A percentile compares a stretch with the other conserved stretches of the same genome.
Evolutionary conservation across 352 stramenopile species (phyloP).

Genomic region (Pythium grandisporangium): DNA sequence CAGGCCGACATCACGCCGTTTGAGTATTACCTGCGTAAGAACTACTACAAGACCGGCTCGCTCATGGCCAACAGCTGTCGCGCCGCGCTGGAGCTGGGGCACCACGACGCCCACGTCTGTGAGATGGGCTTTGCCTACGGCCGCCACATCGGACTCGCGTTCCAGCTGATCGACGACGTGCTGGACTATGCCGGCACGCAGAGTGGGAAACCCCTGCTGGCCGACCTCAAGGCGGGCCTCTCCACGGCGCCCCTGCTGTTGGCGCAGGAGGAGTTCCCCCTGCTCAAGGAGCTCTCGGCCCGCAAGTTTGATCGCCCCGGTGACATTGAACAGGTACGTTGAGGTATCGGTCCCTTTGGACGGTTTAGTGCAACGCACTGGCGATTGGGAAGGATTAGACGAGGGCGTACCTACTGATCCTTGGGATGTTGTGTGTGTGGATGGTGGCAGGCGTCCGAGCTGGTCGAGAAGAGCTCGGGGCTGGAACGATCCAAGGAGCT

Average conservation of each 20-base stretch:
- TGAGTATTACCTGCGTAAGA: conserved; percentile 97
- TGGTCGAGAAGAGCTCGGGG: conserved; percentile 88
- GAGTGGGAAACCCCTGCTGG: conserved; percentile 92
- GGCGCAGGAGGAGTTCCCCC: conserved; percentile 90
- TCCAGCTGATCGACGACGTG: conserved; percentile 98
- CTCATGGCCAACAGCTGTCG: conserved; percentile 98
- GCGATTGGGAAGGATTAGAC: no score
- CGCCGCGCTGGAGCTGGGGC: conserved; percentile 89
- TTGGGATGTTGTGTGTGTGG: no score
- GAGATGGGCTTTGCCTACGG: conserved; percentile 93
- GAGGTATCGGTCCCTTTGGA: no score
- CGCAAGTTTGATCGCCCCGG: conserved; percentile 90
- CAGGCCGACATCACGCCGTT: conserved; percentile 75
- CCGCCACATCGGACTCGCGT: conserved; percentile 96
- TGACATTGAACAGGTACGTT: conserved; percentile 85
- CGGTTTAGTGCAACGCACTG: no score
- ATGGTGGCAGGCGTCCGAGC: conserved; percentile 73
- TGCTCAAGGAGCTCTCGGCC: conserved; percentile 82
- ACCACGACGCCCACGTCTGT: conserved; percentile 79
- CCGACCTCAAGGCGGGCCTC: conserved; percentile 93
- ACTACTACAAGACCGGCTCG: conserved; percentile 99
- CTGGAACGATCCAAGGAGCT: conserved; percentile 92
- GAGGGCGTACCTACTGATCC: no score
- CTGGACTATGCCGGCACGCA: conserved; percentile 96
- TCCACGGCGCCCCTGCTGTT: conserved; percentile 97